Conservation (phyloP, 371 early-diverging fungal species). For the Circinella minor region DNA sequence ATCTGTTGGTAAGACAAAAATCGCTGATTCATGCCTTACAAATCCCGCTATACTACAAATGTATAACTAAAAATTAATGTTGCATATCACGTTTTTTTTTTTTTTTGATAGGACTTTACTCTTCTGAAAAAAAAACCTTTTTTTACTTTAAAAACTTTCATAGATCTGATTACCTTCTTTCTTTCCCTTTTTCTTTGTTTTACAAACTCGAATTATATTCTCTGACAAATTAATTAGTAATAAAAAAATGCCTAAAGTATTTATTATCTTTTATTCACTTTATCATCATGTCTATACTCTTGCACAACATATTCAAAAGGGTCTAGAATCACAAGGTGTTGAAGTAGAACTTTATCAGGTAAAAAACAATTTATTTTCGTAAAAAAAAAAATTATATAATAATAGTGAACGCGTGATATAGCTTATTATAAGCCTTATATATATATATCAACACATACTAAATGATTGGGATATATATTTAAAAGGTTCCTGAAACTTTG, state of each 20-base stretch:
- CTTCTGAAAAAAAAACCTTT: not conserved
- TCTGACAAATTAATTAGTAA: too few relatives aligned
- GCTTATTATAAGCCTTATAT: too few relatives aligned
- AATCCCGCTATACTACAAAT: not conserved
- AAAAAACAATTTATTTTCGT: constrained; percentile 4
- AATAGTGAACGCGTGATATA: too few relatives aligned
- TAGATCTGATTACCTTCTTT: too few relatives aligned
- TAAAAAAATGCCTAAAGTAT: constrained; percentile 42
- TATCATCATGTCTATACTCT: constrained; percentile 75
- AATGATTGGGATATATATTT: not conserved
- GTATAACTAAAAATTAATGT: too few relatives aligned
- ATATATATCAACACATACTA: too few relatives aligned
- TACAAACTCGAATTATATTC: not conserved
- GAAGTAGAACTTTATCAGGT: constrained; percentile 63
- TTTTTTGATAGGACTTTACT: too few relatives aligned
- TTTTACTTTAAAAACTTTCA: not conserved
- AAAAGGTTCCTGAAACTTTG: constrained; percentile 66
- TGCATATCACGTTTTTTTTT: too few relatives aligned
- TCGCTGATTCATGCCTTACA: not conserved
- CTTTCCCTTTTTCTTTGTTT: constrained; percentile 5
- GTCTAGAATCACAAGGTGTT: constrained; percentile 55
- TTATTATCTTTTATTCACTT: constrained; percentile 66
- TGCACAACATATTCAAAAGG: constrained; percentile 62
- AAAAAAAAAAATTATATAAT: not conserved
- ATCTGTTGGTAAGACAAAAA: too few relatives aligned